Conservation (phyloP, 176 grass and related monocot species). For the Hsuehochloa calcarea region DNA sequence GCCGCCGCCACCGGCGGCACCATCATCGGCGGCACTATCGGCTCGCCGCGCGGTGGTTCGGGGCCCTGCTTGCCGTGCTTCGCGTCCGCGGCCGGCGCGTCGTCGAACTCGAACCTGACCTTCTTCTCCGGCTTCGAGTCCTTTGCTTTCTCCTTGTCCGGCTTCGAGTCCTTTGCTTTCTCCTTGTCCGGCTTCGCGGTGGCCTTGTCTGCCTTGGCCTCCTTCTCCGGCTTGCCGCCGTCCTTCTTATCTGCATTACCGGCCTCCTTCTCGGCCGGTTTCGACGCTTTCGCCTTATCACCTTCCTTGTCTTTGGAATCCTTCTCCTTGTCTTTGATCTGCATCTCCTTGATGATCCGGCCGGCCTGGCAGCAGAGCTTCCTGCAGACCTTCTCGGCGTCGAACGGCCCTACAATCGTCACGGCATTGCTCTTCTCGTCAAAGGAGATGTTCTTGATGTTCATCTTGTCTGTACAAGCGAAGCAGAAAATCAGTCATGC, state of each 20-base stretch:
- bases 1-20: neutral
- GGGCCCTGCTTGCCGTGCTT: slow-evolving; percentile 18
- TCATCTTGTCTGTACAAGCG: slow-evolving; percentile 49
- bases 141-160: slow-evolving; percentile 23
- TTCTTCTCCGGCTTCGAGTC: slow-evolving; percentile 20
- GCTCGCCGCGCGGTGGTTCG: slow-evolving; percentile 30
- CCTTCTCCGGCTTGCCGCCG: slow-evolving; percentile 17
- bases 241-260: slow-evolving; percentile 25
- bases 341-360: slow-evolving; percentile 65
- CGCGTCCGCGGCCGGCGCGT: neutral
- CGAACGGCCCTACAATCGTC: slow-evolving; percentile 69
- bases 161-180: slow-evolving; percentile 25
- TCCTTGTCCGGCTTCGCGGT: slow-evolving; percentile 27
- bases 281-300: slow-evolving; percentile 13
- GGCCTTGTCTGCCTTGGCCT: slow-evolving; percentile 28
- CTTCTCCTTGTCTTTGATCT: slow-evolving; percentile 54
- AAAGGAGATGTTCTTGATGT: slow-evolving; percentile 65
- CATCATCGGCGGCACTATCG: neutral
- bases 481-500: neutral
- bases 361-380: slow-evolving; percentile 62
- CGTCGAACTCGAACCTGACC: slow-evolving; percentile 6
- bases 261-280: slow-evolving; percentile 5
- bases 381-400: slow-evolving; percentile 51
- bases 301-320: slow-evolving; percentile 33
- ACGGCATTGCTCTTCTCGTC: slow-evolving; percentile 79